Conservation (phyloP, 2,329 filamentous ascomycete genomes). For the Cercospora brassicicola region DNA sequence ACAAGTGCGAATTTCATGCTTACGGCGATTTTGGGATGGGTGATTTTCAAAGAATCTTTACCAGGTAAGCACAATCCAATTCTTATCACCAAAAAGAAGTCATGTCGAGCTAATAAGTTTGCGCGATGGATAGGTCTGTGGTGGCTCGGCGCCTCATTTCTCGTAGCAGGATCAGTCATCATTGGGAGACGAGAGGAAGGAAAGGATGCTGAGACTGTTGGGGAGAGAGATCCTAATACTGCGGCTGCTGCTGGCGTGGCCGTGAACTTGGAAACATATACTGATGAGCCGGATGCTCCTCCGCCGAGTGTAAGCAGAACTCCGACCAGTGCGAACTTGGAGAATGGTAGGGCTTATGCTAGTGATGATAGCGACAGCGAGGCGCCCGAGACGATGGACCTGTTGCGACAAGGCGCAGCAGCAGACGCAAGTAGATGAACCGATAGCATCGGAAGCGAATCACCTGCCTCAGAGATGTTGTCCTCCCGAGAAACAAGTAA, state of each 20-base stretch:
- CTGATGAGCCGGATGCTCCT: constrained; percentile 38
- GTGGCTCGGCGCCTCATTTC: constrained; percentile 71
- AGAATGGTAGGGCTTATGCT: constrained; percentile 1
- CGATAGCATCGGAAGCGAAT: background rate
- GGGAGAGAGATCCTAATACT: constrained; percentile 25
- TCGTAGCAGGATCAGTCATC: constrained; percentile 76
- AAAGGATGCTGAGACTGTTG: constrained; percentile 34
- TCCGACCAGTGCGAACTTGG: background rate
- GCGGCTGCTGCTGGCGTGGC: constrained; percentile 14
- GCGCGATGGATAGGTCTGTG: constrained; percentile 54
- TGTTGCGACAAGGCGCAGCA: background rate
- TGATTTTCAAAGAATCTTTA: constrained; percentile 70
- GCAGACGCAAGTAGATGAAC: background rate
- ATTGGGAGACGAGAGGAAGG: constrained; percentile 68
- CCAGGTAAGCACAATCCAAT: constrained; percentile 48
- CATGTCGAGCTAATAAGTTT: background rate
- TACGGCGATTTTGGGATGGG: constrained; percentile 68
- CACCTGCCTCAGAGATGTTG: background rate
- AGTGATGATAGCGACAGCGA: constrained; percentile 5
- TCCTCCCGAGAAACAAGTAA: background rate
- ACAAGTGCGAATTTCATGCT: constrained; percentile 79
- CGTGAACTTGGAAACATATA: constrained; percentile 23
- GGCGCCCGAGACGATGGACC: background rate
- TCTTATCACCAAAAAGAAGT: background rate
- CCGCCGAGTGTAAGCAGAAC: constrained; percentile 22